phyloP scores from a whole-genome alignment of 2,329 filamentous ascomycete genomes.

The Neonectria faginata region DNA sequence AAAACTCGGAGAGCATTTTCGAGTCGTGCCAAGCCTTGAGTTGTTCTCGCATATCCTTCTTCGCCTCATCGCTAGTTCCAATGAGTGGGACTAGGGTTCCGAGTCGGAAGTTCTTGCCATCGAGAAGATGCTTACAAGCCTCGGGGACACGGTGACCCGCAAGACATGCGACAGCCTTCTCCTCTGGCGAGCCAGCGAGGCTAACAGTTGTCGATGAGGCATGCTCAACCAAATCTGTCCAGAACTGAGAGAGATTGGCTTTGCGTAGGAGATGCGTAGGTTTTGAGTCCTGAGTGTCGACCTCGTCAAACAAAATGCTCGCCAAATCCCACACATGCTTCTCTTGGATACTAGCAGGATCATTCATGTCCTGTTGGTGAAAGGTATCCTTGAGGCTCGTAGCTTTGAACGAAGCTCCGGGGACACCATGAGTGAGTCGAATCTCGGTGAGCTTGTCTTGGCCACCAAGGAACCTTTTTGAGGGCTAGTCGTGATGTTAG shows the following conservation, averaged over 20 bases:
- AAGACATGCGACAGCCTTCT: constrained; percentile 85
- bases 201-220: constrained; percentile 66
- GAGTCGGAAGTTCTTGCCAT: constrained; percentile 83
- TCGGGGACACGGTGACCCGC: constrained; percentile 83
- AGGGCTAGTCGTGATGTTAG: constrained; percentile 58
- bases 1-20: constrained; percentile 88
- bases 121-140: constrained; percentile 82
- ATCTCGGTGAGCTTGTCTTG: constrained; percentile 70
- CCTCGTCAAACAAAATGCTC: constrained; percentile 86
- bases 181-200: constrained; percentile 75
- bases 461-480: constrained; percentile 64
- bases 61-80: constrained; percentile 75
- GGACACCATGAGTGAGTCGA: constrained; percentile 66
- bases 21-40: constrained; percentile 86
- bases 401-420: constrained; percentile 64
- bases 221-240: constrained; percentile 74
- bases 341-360: constrained; percentile 69
- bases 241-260: constrained; percentile 74
- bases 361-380: constrained; percentile 55
- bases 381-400: constrained; percentile 53
- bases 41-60: constrained; percentile 81
- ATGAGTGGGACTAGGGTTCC: constrained; percentile 87
- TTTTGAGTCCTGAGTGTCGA: constrained; percentile 56
- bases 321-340: constrained; percentile 86
- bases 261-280: constrained; percentile 60